Base-by-base conservation (phyloP, 1,139 yeast species). In the Candida buenavistaensis region DNA sequence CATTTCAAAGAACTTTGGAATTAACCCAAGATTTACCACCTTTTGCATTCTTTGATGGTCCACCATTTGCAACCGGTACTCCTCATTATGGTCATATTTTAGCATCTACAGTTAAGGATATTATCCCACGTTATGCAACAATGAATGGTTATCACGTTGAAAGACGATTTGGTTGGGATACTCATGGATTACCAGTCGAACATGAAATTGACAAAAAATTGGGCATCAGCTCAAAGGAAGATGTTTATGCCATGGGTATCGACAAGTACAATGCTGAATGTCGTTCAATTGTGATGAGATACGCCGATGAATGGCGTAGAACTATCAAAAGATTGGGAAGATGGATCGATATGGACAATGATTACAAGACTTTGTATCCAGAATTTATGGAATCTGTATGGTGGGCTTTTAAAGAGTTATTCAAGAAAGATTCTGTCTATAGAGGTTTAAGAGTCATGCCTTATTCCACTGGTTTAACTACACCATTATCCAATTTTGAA, bases 131-230 rank as follows among this genome's bases (percentile, higher is more conserved):
- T 59, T 92, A 89, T 58, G 97, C 98, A 38, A 86, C 95, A 47
- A 92, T 92, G 97, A 90, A 86, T 50, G 98, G 98, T 12, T 84
- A 79, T 64, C 87, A 85, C 52, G 98, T 92, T 30, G 96, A 87
- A 64, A 86, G 99, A 68, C 79, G 97, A 55, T 92, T 94, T 48
- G 99, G 99, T 43, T 92, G 99, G 99, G 99, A 92, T 65, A 92
- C 98, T 37, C 99, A 92, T 61, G 99, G 99, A 38, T 80, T 92
- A 49, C 99, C 99, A 33, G 90, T 92, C 39, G 99, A 92, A 68
- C 96, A 92, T 62, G 97, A 90, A 63, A 92, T 92, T 51, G 99
- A 92, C 85, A 92, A 92, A 82, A 86, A 87, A 58, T 77, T 92
- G 51, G 95, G 95, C 28, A 88, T 92, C 64, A 82, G 86, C 40